Conservation (phyloP, 345 rosid genomes). For the Ceriops tagal region DNA sequence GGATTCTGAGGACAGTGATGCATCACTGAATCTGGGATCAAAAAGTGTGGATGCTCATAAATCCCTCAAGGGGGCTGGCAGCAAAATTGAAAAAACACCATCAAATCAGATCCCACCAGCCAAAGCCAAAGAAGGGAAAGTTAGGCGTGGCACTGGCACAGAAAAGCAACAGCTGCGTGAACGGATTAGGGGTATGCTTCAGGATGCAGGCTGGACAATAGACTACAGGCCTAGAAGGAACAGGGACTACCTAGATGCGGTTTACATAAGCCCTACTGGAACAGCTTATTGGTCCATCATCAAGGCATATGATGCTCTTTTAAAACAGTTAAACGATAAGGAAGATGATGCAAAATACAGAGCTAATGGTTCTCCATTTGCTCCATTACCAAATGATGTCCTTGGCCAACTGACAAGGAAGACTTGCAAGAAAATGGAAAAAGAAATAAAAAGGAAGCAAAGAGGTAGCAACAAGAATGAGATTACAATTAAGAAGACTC, state of each 20-base stretch:
- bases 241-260: slow-evolving; percentile 37
- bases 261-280: slow-evolving; percentile 29
- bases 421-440: slow-evolving; percentile 33
- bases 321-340: slow-evolving; percentile 25
- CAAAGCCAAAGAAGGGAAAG: slow-evolving; percentile 47
- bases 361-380: slow-evolving; percentile 17
- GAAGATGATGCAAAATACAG: slow-evolving; percentile 21
- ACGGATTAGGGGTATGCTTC: slow-evolving; percentile 63
- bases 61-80: slow-evolving; percentile 20
- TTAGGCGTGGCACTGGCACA: slow-evolving; percentile 82
- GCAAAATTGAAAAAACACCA: slow-evolving; percentile 40
- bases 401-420: slow-evolving; percentile 32
- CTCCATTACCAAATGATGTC: slow-evolving; percentile 28
- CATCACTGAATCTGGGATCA: slow-evolving; percentile 17
- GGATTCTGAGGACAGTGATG: slow-evolving; percentile 30
- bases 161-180: slow-evolving; percentile 92
- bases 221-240: slow-evolving; percentile 38
- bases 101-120: slow-evolving; percentile 34
- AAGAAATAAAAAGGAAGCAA: slow-evolving; percentile 31
- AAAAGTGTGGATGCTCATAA: slow-evolving; percentile 1
- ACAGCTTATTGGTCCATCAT: slow-evolving; percentile 38
- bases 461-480: slow-evolving; percentile 17
- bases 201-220: slow-evolving; percentile 31
- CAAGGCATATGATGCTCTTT: slow-evolving; percentile 37
- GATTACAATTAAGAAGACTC: slow-evolving; percentile 19